phyloP scores from a whole-genome alignment of 2,329 filamentous ascomycete species.

The Coccinonectria pachysandricola region DNA sequence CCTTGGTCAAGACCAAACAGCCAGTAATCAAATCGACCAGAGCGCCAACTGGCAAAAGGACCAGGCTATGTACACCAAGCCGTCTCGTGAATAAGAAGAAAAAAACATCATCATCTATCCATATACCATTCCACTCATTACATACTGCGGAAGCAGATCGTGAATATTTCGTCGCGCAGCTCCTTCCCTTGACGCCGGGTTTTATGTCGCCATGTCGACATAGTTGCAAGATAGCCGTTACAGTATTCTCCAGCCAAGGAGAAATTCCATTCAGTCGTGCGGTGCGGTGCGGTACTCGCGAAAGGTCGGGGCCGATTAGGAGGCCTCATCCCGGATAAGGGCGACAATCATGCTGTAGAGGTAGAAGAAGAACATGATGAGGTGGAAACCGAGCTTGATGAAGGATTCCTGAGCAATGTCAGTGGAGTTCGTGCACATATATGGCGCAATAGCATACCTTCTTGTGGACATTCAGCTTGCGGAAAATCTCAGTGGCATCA shows the following conservation, averaged over 20 bases:
- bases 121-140: slow-evolving; percentile 18
- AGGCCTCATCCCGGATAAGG: slow-evolving; percentile 86
- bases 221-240: too few relatives aligned
- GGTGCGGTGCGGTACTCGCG: too few relatives aligned
- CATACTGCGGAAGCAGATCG: slow-evolving; percentile 15
- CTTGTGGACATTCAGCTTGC: slow-evolving; percentile 98
- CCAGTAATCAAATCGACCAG: slow-evolving; percentile 24
- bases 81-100: slow-evolving; percentile 19
- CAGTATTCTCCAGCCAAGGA: too few relatives aligned
- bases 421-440: background rate
- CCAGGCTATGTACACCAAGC: slow-evolving; percentile 21
- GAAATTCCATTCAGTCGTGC: too few relatives aligned
- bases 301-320: too few relatives aligned
- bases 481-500: slow-evolving; percentile 97
- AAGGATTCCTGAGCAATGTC: slow-evolving; percentile 71
- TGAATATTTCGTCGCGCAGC: slow-evolving; percentile 12
- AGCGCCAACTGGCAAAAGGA: slow-evolving; percentile 23
- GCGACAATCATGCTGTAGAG: slow-evolving; percentile 98
- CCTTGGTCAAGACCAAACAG: too few relatives aligned
- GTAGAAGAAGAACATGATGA: slow-evolving; percentile 99
- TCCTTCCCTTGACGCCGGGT: slow-evolving; percentile 8
- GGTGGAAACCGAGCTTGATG: slow-evolving; percentile 95
- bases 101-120: slow-evolving; percentile 17
- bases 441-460: too few relatives aligned
- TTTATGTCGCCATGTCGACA: too few relatives aligned